Conservation (phyloP, 169 alveolate genomes). For the Toxoplasma gondii region DNA sequence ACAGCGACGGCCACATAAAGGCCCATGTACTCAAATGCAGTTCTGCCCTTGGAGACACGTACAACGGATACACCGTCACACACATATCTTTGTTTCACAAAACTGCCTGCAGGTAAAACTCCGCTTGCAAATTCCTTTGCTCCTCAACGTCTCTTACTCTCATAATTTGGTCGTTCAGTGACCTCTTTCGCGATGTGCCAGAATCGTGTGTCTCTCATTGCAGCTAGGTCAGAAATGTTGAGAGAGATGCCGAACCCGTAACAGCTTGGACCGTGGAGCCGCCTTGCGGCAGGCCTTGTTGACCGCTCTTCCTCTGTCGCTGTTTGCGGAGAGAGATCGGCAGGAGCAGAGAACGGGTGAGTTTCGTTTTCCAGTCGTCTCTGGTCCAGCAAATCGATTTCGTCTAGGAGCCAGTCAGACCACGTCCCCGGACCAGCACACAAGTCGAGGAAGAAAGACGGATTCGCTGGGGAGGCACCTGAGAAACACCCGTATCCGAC, state of each 20-base stretch:
- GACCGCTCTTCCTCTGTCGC: background rate
- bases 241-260: constrained; percentile 39
- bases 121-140: background rate
- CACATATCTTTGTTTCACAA: too few relatives aligned
- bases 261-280: background rate
- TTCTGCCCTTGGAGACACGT: too few relatives aligned
- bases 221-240: background rate
- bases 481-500: background rate
- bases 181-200: constrained; percentile 36
- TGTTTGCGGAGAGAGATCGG: background rate
- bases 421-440: constrained; percentile 42
- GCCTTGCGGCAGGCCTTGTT: background rate
- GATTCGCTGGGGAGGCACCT: constrained; percentile 26
- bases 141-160: background rate
- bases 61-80: too few relatives aligned
- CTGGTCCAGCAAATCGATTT: constrained; percentile 22
- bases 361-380: background rate
- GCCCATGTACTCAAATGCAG: too few relatives aligned
- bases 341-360: background rate
- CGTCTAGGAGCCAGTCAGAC: constrained; percentile 41
- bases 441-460: constrained; percentile 21
- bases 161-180: background rate
- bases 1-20: too few relatives aligned
- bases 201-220: background rate
- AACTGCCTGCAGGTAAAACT: too few relatives aligned